Percentiles rank a stretch among this genome's conserved stretches.
Evolutionary conservation across 192 early-diverging fungal genomes (phyloP).

Genomic region (Spizellomyces sp.): DNA sequence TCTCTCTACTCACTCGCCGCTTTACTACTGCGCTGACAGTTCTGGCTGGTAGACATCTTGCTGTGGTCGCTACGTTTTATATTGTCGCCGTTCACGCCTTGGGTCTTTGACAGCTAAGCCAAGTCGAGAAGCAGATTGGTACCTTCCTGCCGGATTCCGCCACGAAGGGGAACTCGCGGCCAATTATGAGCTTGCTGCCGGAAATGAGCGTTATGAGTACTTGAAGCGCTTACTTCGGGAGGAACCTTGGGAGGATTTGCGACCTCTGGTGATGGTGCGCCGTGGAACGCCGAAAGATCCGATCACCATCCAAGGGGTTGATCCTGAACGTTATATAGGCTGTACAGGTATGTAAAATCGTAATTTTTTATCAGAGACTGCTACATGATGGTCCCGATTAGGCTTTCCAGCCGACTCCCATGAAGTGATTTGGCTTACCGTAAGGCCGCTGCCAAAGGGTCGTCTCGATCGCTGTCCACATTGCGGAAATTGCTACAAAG

Average conservation of each 20-base stretch:
- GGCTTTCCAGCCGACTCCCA: slow-evolving; percentile 95
- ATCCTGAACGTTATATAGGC: slow-evolving; percentile 82
- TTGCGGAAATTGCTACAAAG: slow-evolving; percentile 69
- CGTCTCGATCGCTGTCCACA: slow-evolving; percentile 92
- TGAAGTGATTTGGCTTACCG: slow-evolving; percentile 85
- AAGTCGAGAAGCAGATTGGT: too few species aligned
- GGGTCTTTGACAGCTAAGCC: too few species aligned
- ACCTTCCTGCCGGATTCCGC: slow-evolving; percentile 55
- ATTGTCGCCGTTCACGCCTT: too few species aligned
- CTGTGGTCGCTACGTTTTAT: too few species aligned
- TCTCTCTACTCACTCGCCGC: too few species aligned
- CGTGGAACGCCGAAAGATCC: slow-evolving; percentile 83
- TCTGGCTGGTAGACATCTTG: too few species aligned
- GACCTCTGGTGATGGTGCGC: slow-evolving; percentile 71
- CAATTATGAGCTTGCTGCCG: slow-evolving; percentile 87
- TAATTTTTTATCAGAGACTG: slow-evolving; percentile 2
- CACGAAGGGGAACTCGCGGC: slow-evolving; percentile 65
- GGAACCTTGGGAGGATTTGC: slow-evolving; percentile 83
- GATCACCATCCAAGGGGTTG: slow-evolving; percentile 79
- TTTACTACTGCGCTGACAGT: too few species aligned
- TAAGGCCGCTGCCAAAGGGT: slow-evolving; percentile 60
- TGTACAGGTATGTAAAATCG: slow-evolving; percentile 76
- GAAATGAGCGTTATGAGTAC: slow-evolving; percentile 88
- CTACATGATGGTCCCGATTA: slow-evolving; percentile 24
- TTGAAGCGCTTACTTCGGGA: slow-evolving; percentile 82